Evolutionary conservation across 2,329 filamentous ascomycete species (phyloP).

Genomic region (Calonectria pseudoturangicola): DNA sequence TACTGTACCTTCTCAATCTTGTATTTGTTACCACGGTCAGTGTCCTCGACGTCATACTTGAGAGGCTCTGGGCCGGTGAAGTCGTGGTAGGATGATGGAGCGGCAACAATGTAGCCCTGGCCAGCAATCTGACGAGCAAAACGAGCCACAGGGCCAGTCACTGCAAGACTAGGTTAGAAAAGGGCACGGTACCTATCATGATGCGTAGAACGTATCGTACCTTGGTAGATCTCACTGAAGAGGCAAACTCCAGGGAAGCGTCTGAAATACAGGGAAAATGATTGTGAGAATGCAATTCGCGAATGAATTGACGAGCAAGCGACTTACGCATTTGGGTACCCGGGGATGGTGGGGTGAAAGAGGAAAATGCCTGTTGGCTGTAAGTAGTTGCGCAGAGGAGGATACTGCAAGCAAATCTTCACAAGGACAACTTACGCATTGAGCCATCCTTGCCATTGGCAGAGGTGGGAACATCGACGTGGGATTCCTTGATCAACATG

Average conservation of each 20-base stretch:
- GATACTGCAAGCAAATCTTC: slow-evolving; percentile 13
- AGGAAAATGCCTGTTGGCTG: slow-evolving; percentile 83
- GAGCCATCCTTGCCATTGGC: slow-evolving; percentile 72
- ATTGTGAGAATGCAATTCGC: slow-evolving; percentile 30
- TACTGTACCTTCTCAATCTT: slow-evolving; percentile 83
- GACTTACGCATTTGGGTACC: slow-evolving; percentile 87
- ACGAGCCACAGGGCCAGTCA: slow-evolving; percentile 91
- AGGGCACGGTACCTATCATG: background rate
- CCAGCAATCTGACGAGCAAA: slow-evolving; percentile 94
- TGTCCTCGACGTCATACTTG: slow-evolving; percentile 90
- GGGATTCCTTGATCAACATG: slow-evolving; percentile 74
- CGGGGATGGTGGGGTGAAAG: slow-evolving; percentile 89
- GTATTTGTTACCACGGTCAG: slow-evolving; percentile 89
- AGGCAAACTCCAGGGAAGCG: slow-evolving; percentile 90
- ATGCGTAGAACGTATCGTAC: slow-evolving; percentile 65
- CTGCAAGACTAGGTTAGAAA: slow-evolving; percentile 63
- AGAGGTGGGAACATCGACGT: slow-evolving; percentile 69
- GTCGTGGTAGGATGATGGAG: slow-evolving; percentile 94
- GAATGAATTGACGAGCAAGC: no score
- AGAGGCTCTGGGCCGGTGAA: slow-evolving; percentile 90
- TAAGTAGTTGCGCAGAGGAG: slow-evolving; percentile 34
- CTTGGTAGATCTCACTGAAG: slow-evolving; percentile 97
- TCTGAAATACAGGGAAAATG: slow-evolving; percentile 56
- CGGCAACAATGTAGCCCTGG: slow-evolving; percentile 94
- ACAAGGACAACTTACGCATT: slow-evolving; percentile 66